These are phyloP conservation scores for Hypoxylon rubiginosum DNA, from an alignment of 2,329 filamentous ascomycete genomes.

Conservation along the genomic window DNA sequence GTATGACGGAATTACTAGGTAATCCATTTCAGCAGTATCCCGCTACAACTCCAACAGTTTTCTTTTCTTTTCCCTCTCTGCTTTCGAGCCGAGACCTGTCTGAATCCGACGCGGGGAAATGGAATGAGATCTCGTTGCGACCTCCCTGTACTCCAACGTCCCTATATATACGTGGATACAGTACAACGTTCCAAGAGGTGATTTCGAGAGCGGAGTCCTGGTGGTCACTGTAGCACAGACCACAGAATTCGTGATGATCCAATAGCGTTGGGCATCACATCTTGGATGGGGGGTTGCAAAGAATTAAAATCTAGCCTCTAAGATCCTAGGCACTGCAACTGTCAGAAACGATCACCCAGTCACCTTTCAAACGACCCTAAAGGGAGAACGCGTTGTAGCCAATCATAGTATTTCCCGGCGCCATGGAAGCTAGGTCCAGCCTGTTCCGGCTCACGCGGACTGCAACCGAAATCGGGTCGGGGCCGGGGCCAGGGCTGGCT, in stretches of 20 bases:
- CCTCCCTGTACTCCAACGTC: neutral
- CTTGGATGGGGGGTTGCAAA: slow-evolving; percentile 23
- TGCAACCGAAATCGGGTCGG: slow-evolving; percentile 28
- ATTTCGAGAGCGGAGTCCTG: neutral
- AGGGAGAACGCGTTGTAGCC: slow-evolving; percentile 21
- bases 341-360: slow-evolving; percentile 38
- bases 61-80: neutral
- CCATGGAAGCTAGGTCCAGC: slow-evolving; percentile 38
- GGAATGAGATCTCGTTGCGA: slow-evolving; percentile 4
- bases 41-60: neutral
- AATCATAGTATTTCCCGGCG: slow-evolving; percentile 42
- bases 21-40: neutral
- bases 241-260: slow-evolving; percentile 16
- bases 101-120: slow-evolving; percentile 7
- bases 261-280: slow-evolving; percentile 34
- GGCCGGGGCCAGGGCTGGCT: slow-evolving; percentile 15
- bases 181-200: neutral
- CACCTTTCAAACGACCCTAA: slow-evolving; percentile 20
- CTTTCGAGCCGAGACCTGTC: neutral
- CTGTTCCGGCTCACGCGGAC: slow-evolving; percentile 37
- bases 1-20: slow-evolving; percentile 27
- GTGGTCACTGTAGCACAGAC: slow-evolving; percentile 3
- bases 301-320: slow-evolving; percentile 17
- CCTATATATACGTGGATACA: neutral
- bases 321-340: slow-evolving; percentile 26